Base-by-base conservation (phyloP, 1,284 basidiomycete species). In the Moniliella sp. region DNA sequence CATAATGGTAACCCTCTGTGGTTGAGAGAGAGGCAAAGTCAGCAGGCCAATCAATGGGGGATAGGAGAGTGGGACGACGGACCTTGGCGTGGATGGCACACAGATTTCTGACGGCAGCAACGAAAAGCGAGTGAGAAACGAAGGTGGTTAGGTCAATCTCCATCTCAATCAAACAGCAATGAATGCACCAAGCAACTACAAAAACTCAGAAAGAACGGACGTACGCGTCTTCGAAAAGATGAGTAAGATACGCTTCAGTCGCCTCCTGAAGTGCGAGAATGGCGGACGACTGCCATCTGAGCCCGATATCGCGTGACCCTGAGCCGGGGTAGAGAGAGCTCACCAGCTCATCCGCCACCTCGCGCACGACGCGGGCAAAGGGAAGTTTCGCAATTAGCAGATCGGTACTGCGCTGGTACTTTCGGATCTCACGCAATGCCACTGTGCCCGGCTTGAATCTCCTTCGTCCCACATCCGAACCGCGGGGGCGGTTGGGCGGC, bases 151-250 rank as follows among this genome's bases (percentile, higher is more conserved):
- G n/a, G 13, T 11, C 13, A 35, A 26, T 12, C 2, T 12, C 14
- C 2, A n/a, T 8, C 15, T 18, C 25, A 12, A 15, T 8, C 7
- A 3, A n/a, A n/a, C 21, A n/a, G 7, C 21, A n/a, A 7, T 7
- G 21, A 7, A n/a, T 7, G 21, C n/a, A n/a, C 8, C 4, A 33
- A 11, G 15, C n/a, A 33, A 4, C 12, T 18, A 2, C 5, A 27
- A 18, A 15, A 1, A 50, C 50, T 42, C 37, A n/a, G n/a, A n/a
- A n/a, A n/a, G n/a, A n/a, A n/a, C n/a, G n/a, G n/a, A n/a, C n/a
- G n/a, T n/a, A 53, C 48, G 56, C 56, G 32, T 59, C 56, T 36
- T 59, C 56, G 29, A 59, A 59, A 7, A 59, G 35, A 19, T 57
- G 55, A 1, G 57, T 52, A 5, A 59, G 35, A 29, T 52, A 59